Evolutionary conservation across 176 grass and related monocot genomes (phyloP).

Genomic region (Typha latifolia): DNA sequence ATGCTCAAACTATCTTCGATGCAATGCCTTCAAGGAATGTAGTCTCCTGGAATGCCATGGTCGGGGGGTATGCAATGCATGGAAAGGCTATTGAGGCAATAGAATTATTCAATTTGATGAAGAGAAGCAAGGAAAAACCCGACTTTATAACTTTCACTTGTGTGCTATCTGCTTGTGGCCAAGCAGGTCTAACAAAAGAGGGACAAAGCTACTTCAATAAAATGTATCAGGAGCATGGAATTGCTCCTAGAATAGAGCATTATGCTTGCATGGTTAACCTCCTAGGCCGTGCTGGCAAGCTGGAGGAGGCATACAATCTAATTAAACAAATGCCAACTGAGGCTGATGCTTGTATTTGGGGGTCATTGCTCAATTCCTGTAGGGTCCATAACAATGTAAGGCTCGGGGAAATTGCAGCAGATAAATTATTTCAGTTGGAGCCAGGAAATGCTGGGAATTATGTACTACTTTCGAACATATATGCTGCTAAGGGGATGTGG

Average conservation of each 20-base stretch:
- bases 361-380: conserved; percentile 61
- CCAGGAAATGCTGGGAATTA: conserved; percentile 62
- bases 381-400: conserved; percentile 43
- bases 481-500: conserved; percentile 69
- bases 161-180: conserved; percentile 51
- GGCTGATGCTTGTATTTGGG: conserved; percentile 60
- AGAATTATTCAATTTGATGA: conserved; percentile 39
- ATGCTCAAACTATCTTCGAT: conserved; percentile 49
- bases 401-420: conserved; percentile 48
- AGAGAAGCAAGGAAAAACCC: conserved; percentile 31
- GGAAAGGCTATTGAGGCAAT: conserved; percentile 41
- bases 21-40: conserved; percentile 38
- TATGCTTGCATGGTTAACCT: conserved; percentile 71
- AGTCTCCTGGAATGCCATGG: conserved; percentile 75
- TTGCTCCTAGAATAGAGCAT: conserved; percentile 50
- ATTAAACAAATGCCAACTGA: conserved; percentile 57
- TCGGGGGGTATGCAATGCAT: conserved; percentile 74
- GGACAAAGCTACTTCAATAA: conserved; percentile 36
- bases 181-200: conserved; percentile 45
- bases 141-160: conserved; percentile 58
- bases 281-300: conserved; percentile 46
- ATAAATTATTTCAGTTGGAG: conserved; percentile 53
- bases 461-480: conserved; percentile 77
- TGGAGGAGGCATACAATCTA: conserved; percentile 52
- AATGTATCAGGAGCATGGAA: conserved; percentile 43